These are phyloP conservation scores for Cadophora luteo-olivacea DNA, from an alignment of 2,329 filamentous ascomycete species.

Conservation along the genomic window DNA sequence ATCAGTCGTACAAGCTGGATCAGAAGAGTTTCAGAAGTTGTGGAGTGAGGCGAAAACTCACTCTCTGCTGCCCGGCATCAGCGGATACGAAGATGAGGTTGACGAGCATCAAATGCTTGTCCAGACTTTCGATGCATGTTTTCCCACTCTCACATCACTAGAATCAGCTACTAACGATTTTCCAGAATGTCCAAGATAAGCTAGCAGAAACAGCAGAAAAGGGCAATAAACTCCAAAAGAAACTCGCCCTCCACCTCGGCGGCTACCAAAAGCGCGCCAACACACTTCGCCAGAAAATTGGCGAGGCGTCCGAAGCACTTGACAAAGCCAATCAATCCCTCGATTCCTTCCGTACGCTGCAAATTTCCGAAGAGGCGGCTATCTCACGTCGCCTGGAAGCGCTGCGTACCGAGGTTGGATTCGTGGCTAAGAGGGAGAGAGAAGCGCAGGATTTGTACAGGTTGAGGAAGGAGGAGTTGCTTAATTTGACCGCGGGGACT, in stretches of 20 bases:
- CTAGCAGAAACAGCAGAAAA: conserved; percentile 78
- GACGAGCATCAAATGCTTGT: conserved; percentile 43
- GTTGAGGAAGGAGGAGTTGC: conserved; percentile 77
- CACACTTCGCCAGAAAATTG: conserved; percentile 79
- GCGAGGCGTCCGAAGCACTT: conserved; percentile 75
- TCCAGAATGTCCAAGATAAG: conserved; percentile 71
- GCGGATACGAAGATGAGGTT: conserved; percentile 77
- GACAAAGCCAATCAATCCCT: conserved; percentile 76
- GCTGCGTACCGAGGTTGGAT: conserved; percentile 82
- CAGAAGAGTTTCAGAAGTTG: conserved; percentile 58
- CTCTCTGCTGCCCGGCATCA: conserved; percentile 76
- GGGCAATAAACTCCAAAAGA: conserved; percentile 91
- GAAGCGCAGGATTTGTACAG: conserved; percentile 91
- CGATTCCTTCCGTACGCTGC: conserved; percentile 75
- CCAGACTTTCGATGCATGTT: conserved; percentile 75
- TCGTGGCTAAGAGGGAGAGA: conserved; percentile 80
- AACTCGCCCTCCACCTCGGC: conserved; percentile 83
- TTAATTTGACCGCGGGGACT: conserved; percentile 54
- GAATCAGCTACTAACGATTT: conserved; percentile 30
- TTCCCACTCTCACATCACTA: neutral
- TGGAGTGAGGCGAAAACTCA: conserved; percentile 61
- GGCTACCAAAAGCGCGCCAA: conserved; percentile 90
- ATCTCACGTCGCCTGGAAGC: conserved; percentile 74
- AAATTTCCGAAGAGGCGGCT: conserved; percentile 80
- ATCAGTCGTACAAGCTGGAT: conserved; percentile 55